Percentiles rank a stretch among this genome's conserved stretches.
Evolutionary conservation across 495 filamentous ascomycete species (phyloP).

Genomic region (Stereocaulon alpinum): DNA sequence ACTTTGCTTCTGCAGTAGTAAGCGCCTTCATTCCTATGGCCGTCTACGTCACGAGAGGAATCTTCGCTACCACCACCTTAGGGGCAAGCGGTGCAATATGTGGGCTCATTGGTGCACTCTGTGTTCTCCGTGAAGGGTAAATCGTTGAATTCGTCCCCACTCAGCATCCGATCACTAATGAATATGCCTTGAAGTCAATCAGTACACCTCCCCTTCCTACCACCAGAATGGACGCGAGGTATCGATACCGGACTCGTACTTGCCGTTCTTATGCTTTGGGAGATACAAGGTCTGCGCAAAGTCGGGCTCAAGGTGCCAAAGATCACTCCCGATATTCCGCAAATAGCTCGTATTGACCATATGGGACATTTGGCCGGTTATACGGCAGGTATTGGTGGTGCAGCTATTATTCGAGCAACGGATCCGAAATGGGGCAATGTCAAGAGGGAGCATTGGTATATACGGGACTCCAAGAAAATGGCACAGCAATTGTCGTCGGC

Average conservation of each 20-base stretch:
- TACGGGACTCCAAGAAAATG: background rate
- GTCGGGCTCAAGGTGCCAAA: background rate
- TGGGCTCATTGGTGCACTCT: slow-evolving; percentile 57
- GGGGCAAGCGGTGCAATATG: slow-evolving; percentile 68
- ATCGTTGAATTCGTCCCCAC: slow-evolving; percentile 5
- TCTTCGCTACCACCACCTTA: slow-evolving; percentile 44
- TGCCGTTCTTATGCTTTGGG: background rate
- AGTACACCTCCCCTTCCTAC: slow-evolving; percentile 9
- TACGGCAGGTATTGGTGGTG: slow-evolving; percentile 37
- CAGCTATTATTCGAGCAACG: slow-evolving; percentile 18
- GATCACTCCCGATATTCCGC: background rate
- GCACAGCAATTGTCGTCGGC: background rate
- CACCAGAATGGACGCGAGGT: background rate
- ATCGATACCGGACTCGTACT: slow-evolving; percentile 16
- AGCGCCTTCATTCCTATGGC: slow-evolving; percentile 55
- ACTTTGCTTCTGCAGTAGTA: slow-evolving; percentile 55
- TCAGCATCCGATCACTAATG: background rate
- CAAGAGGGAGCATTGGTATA: slow-evolving; percentile 12
- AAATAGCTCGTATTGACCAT: slow-evolving; percentile 43
- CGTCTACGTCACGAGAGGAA: slow-evolving; percentile 42
- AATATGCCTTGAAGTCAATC: background rate
- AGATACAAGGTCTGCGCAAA: slow-evolving; percentile 9
- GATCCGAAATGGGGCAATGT: slow-evolving; percentile 15
- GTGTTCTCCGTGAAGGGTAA: slow-evolving; percentile 50
- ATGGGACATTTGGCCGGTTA: slow-evolving; percentile 66